Conservation (phyloP, 768 basidiomycete species). For the Fistulinella prunicolor region DNA sequence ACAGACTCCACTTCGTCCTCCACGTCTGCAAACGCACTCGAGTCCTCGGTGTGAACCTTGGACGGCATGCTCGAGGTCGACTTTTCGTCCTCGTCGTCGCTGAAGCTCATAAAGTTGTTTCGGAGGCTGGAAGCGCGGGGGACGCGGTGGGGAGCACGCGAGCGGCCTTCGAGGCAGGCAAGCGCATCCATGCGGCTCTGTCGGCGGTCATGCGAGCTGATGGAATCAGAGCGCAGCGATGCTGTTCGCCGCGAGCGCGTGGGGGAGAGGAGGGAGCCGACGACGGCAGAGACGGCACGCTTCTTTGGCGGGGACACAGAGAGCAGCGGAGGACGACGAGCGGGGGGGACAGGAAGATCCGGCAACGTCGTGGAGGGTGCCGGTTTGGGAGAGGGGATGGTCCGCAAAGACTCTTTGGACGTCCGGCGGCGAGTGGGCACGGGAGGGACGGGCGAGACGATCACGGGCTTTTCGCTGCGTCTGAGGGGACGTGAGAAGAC, state of each 20-base stretch:
- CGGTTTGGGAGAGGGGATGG: constrained; percentile 59
- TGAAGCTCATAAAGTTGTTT: constrained; percentile 65
- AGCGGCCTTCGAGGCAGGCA: constrained; percentile 60
- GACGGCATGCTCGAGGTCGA: too few species aligned
- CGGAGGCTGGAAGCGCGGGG: constrained; percentile 17
- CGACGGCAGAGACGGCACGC: too few species aligned
- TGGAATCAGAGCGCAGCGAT: constrained; percentile 33
- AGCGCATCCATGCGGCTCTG: constrained; percentile 58
- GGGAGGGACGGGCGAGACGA: too few species aligned
- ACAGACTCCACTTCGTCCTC: constrained; percentile 33
- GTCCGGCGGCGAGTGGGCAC: constrained; percentile 29
- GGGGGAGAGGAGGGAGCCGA: too few species aligned
- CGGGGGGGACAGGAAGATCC: constrained; percentile 33
- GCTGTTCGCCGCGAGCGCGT: not conserved
- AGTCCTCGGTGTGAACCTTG: constrained; percentile 22
- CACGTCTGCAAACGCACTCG: constrained; percentile 25
- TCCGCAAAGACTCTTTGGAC: constrained; percentile 43
- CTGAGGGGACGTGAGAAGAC: too few species aligned
- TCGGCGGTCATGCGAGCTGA: constrained; percentile 45
- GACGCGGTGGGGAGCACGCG: constrained; percentile 21
- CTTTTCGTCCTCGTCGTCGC: constrained; percentile 63
- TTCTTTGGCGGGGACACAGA: too few species aligned
- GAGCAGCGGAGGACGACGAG: too few species aligned
- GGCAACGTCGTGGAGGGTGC: constrained; percentile 54
- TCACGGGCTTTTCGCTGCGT: too few species aligned